Evolutionary conservation across 345 rosid genomes (phyloP).

Genomic region (Carallia brachiata): DNA sequence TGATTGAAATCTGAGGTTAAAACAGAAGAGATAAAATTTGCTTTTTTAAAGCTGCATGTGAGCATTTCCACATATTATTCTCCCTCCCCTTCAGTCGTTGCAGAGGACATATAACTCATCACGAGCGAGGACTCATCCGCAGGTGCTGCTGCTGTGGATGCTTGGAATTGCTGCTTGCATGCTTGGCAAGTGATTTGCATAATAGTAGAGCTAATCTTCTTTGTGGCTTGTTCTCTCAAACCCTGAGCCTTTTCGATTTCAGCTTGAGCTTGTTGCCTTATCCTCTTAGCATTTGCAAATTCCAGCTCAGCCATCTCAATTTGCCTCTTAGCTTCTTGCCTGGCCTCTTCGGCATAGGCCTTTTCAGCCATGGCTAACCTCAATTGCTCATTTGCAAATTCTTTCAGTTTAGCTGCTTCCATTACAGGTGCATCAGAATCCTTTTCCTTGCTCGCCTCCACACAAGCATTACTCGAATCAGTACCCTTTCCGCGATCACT

Average conservation of each 20-base stretch:
- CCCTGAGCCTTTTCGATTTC: constrained; percentile 69
- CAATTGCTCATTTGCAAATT: constrained; percentile 46
- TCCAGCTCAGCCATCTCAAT: constrained; percentile 75
- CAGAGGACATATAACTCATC: constrained; percentile 79
- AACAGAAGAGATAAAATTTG: not conserved
- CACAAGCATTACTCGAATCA: not conserved
- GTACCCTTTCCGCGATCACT: constrained; percentile 10
- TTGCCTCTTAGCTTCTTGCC: constrained; percentile 65
- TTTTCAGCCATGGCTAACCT: constrained; percentile 62
- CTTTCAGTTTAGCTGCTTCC: constrained; percentile 45
- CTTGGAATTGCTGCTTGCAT: constrained; percentile 67
- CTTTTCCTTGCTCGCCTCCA: constrained; percentile 18
- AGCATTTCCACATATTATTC: constrained; percentile 9
- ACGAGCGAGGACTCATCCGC: constrained; percentile 75
- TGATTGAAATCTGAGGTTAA: not conserved
- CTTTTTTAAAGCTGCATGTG: not conserved
- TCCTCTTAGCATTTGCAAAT: constrained; percentile 63
- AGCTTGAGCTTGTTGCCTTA: constrained; percentile 65
- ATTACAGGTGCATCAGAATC: constrained; percentile 13
- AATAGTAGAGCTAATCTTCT: constrained; percentile 56
- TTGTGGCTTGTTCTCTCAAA: constrained; percentile 65
- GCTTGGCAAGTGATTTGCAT: constrained; percentile 74
- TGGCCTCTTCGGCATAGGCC: constrained; percentile 66
- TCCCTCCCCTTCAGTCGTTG: constrained; percentile 68
- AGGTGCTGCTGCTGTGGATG: constrained; percentile 26